Conservation (phyloP, 2,329 filamentous ascomycete species). For the Calonectria henricotiae region DNA sequence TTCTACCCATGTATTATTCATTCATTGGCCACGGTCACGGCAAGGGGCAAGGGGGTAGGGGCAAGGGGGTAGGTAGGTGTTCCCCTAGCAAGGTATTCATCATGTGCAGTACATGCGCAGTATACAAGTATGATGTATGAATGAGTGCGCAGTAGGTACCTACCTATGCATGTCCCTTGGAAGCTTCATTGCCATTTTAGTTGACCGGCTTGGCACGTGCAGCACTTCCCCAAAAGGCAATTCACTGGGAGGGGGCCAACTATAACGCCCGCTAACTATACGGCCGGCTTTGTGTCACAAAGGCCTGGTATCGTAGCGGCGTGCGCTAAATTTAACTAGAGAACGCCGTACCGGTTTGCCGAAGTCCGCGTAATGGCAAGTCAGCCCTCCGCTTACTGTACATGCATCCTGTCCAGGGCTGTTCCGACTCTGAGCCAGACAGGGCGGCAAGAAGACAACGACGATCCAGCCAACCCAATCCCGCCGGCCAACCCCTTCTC, state of each 20-base stretch:
- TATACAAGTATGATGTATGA: too few species aligned
- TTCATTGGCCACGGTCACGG: not conserved
- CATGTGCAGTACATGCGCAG: too few species aligned
- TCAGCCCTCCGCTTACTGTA: not conserved
- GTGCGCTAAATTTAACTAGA: not conserved
- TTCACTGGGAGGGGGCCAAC: not conserved
- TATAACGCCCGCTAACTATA: not conserved
- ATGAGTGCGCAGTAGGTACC: too few species aligned
- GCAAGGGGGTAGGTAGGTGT: not conserved
- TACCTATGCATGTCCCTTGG: not conserved
- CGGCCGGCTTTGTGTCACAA: constrained; percentile 1
- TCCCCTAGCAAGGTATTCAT: too few species aligned
- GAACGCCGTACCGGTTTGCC: not conserved
- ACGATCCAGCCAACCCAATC: too few species aligned
- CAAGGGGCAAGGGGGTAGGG: not conserved
- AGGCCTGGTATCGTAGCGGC: not conserved
- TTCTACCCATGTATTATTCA: not conserved
- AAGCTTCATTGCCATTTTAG: constrained; percentile 23
- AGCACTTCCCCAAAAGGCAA: constrained; percentile 24
- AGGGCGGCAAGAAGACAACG: too few species aligned
- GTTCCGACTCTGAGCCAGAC: too few species aligned
- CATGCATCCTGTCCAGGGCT: too few species aligned
- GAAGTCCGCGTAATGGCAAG: not conserved
- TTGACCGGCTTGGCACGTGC: constrained; percentile 23
- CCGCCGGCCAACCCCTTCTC: too few species aligned